Percentiles rank a stretch among this genome's conserved stretches.
Evolutionary conservation across 2,329 filamentous ascomycete species (phyloP).

Genomic region (Botrytis deweyae): DNA sequence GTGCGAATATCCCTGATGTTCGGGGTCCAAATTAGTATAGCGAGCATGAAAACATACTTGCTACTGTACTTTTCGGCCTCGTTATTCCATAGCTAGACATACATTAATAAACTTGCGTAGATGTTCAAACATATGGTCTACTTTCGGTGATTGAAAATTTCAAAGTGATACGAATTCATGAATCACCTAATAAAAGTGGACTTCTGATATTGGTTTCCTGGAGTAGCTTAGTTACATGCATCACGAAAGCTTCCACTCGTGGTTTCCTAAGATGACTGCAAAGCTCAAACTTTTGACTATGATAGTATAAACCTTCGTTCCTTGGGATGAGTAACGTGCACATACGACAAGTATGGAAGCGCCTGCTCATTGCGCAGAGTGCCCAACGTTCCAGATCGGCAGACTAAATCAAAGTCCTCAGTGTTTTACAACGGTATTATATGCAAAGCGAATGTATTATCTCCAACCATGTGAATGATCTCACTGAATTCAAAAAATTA

Average conservation of each 20-base stretch:
- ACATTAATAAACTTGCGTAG: not conserved
- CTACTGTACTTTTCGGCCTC: not conserved
- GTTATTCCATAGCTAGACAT: not conserved
- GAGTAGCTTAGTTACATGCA: not conserved
- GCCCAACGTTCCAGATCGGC: no score
- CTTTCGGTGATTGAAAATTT: no score
- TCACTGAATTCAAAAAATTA: no score
- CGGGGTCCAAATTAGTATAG: not conserved
- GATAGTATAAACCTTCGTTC: no score
- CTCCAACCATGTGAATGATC: no score
- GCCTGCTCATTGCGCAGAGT: no score
- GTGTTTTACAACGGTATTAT: no score
- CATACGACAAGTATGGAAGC: not conserved
- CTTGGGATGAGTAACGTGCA: not conserved
- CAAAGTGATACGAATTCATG: accelerated
- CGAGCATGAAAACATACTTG: not conserved
- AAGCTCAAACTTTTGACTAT: not conserved
- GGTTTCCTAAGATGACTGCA: not conserved
- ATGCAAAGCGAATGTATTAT: no score
- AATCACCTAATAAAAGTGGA: not conserved
- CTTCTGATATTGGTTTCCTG: not conserved
- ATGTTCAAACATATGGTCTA: not conserved
- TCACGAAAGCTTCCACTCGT: not conserved
- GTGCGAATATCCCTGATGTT: not conserved
- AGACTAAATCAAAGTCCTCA: no score